Conservation (phyloP, 2,329 filamentous ascomycete species). For the Alternaria sp. region DNA sequence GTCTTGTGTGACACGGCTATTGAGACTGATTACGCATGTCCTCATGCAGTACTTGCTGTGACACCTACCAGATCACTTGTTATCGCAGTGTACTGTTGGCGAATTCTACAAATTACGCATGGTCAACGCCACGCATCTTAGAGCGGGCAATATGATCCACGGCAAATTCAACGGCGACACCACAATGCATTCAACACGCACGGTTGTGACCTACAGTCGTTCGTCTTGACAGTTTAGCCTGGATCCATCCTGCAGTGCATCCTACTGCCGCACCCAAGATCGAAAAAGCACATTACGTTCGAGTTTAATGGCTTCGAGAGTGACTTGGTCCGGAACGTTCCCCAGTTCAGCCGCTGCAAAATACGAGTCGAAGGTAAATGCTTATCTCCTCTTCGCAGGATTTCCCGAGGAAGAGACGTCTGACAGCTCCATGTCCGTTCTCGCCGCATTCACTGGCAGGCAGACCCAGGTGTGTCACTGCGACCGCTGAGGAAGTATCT, state of each 20-base stretch:
- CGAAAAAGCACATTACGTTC: not conserved
- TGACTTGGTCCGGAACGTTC: not conserved
- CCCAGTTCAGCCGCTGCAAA: not conserved
- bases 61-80: slow-evolving; percentile 16
- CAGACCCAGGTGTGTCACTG: slow-evolving; percentile 2
- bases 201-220: not conserved
- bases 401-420: not conserved
- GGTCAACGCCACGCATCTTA: slow-evolving; percentile 5
- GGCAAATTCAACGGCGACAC: slow-evolving; percentile 7
- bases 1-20: slow-evolving; percentile 8
- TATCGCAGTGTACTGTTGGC: slow-evolving; percentile 3
- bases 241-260: not conserved
- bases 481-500: slow-evolving; percentile 22
- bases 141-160: slow-evolving; percentile 15
- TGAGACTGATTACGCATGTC: slow-evolving; percentile 5
- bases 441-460: not conserved
- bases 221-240: slow-evolving; percentile 6
- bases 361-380: not conserved
- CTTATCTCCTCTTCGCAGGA: not conserved
- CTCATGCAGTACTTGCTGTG: slow-evolving; percentile 12
- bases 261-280: slow-evolving; percentile 7
- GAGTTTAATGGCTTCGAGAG: not conserved
- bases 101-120: slow-evolving; percentile 4
- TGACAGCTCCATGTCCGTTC: slow-evolving; percentile 2
- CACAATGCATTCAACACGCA: slow-evolving; percentile 7